Conservation (phyloP, 345 rosid species). For the Salix purpurea region DNA sequence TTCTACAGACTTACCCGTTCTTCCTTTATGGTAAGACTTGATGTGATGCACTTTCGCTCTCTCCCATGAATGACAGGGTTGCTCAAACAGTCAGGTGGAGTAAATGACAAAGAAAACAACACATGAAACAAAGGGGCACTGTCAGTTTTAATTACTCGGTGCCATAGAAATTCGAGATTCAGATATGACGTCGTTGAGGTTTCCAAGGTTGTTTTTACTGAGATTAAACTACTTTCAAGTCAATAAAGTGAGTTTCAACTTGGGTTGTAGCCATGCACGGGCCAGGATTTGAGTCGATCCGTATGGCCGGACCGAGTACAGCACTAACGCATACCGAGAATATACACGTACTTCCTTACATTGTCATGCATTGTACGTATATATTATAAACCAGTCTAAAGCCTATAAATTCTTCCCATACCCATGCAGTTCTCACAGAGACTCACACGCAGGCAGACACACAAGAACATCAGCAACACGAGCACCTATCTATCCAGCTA, state of each 20-base stretch:
- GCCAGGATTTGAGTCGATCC: too few relatives aligned
- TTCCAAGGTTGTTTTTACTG: not conserved
- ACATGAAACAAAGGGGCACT: constrained; percentile 34
- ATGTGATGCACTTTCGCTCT: too few relatives aligned
- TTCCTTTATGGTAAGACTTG: too few relatives aligned
- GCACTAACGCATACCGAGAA: not conserved
- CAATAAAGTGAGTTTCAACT: not conserved
- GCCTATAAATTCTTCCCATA: constrained; percentile 17
- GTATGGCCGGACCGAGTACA: too few relatives aligned
- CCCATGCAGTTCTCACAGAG: constrained; percentile 10
- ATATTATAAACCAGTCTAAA: not conserved
- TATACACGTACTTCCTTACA: not conserved
- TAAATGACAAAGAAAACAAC: too few relatives aligned
- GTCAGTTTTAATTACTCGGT: constrained; percentile 13
- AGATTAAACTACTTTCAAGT: not conserved
- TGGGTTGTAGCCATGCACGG: too few relatives aligned
- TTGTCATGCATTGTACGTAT: not conserved
- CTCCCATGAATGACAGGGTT: too few relatives aligned
- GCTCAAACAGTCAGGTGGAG: too few relatives aligned
- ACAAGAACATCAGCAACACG: not conserved
- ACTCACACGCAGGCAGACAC: too few relatives aligned
- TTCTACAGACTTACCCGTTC: too few relatives aligned
- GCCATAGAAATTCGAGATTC: constrained; percentile 32
- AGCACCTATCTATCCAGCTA: too few relatives aligned
- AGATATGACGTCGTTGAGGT: constrained; percentile 5